Evolutionary conservation across 163 green algal genomes (phyloP).

Genomic region (Prototheca cutis): DNA sequence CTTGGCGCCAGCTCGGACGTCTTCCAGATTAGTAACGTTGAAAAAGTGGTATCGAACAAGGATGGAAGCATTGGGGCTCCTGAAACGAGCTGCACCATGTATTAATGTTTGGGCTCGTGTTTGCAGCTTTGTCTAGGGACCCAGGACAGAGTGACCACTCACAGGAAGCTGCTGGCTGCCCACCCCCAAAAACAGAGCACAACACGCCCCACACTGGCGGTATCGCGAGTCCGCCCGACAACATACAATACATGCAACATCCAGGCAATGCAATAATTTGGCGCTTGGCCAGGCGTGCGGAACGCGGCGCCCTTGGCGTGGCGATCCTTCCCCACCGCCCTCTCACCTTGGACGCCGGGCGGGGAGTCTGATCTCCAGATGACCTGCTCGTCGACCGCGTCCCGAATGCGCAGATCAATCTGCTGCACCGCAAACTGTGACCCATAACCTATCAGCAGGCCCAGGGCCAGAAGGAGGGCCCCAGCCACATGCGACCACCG

Average conservation of each 20-base stretch:
- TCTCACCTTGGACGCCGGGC: slow-evolving; percentile 8
- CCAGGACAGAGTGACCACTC: no score
- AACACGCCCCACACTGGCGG: no score
- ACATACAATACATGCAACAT: no score
- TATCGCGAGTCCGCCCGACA: background rate
- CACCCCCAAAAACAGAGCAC: no score
- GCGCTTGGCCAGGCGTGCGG: no score
- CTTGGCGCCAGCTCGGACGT: slow-evolving; percentile 35
- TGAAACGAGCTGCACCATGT: no score
- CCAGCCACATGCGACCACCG: background rate
- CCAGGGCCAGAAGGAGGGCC: background rate
- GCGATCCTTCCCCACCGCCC: no score
- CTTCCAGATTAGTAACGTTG: slow-evolving; percentile 55
- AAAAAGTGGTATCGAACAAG: slow-evolving; percentile 30
- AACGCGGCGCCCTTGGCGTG: background rate
- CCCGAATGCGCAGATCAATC: background rate
- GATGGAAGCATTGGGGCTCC: slow-evolving; percentile 1
- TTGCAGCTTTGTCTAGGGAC: no score
- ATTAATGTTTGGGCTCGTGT: no score
- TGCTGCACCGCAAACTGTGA: background rate
- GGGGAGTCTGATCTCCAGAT: slow-evolving; percentile 19
- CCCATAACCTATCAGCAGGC: background rate
- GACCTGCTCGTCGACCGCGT: slow-evolving; percentile 7
- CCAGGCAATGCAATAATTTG: no score
- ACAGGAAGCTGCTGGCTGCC: no score